Evolutionary conservation across 805 yeast species (phyloP).

Genomic region (Sugiyamaella smithiae): DNA sequence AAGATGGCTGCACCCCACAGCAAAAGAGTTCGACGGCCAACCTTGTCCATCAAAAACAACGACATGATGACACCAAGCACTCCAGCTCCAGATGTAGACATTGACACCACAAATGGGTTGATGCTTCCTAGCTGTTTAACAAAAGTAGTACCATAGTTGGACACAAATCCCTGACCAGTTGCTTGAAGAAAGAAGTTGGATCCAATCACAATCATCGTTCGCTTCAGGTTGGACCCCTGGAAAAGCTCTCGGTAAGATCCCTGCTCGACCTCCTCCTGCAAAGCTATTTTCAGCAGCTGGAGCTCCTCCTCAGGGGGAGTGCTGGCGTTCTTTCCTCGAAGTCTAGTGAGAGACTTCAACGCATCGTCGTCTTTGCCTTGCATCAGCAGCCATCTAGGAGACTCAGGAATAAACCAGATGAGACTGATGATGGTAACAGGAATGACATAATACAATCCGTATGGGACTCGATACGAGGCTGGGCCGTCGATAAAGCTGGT

Average conservation of each 20-base stretch:
- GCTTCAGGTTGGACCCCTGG: constrained; percentile 11
- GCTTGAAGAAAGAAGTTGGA: constrained; percentile 56
- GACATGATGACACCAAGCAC: constrained; percentile 51
- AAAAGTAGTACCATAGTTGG: constrained; percentile 58
- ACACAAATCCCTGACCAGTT: constrained; percentile 3
- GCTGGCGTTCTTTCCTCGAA: constrained; percentile 33
- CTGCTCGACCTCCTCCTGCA: constrained; percentile 50
- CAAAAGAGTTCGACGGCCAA: constrained; percentile 50
- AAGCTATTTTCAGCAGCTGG: constrained; percentile 45
- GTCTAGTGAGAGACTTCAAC: constrained; percentile 44
- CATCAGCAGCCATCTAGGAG: constrained; percentile 68
- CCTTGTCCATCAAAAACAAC: constrained; percentile 46
- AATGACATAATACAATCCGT: constrained; percentile 70
- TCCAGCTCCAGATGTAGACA: constrained; percentile 53
- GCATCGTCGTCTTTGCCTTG: constrained; percentile 59
- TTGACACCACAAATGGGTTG: constrained; percentile 54
- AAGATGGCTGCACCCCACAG: constrained; percentile 48
- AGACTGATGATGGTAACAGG: constrained; percentile 59
- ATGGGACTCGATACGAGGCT: constrained; percentile 71
- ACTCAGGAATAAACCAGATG: constrained; percentile 65
- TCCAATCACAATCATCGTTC: constrained; percentile 46
- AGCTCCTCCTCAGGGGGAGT: constrained; percentile 51
- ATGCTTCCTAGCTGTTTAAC: constrained; percentile 43
- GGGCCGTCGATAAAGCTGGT: constrained; percentile 45
- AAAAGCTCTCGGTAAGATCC: constrained; percentile 48